Evolutionary conservation across 1,139 yeast species (phyloP), one percentile per base, ranked within the genome.

Genomic region (Protomyces inundatus): DNA sequence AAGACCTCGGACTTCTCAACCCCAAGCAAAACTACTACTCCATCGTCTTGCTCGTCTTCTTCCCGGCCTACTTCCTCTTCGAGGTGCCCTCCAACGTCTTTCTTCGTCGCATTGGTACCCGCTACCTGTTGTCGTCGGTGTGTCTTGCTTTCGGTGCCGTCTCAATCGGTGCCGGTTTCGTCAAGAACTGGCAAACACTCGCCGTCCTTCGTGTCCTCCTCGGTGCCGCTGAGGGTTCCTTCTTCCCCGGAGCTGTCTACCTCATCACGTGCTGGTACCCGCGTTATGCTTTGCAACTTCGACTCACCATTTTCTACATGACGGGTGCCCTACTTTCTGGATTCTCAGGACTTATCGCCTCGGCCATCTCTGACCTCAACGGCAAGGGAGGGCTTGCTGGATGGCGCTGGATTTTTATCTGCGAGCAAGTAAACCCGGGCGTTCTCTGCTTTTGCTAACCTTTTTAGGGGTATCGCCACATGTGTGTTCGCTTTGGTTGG

Each of bases 341-440:
- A n/a, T 76, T 76, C 40, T 72, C 74, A 58, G 71, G 75, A 0
- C 67, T 74, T 36, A 68, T 74, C 52, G 75, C 77, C 5, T 74
- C 69, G 64, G 78, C 72, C n/a, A 67, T 67, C 52, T 42, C 63
- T 51, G 30, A 64, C 55, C 53, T 54, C 16, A 65, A 71, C 54
- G 77, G 77, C 4, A 66, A 71, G 5, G 72, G 72, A 1, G 74
- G 75, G 30, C 69, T 76, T 23, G 72, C 73, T 16, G 78, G 77
- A 4, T 86, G 90, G 90, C 81, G 85, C 74, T 86, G 90, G 90
- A 82, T 84, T 73, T 86, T 84, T 71, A 80, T 86, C 66, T 80
- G 86, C 68, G 90, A 86, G 10, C 3, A 55, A 86, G 90, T 90
- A n/a, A 83, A 84, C 23, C 23, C 23, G 23, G 23, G 2, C 23